Evolutionary conservation across 805 yeast genomes (phyloP).

Genomic region (Yarrowia porcina): DNA sequence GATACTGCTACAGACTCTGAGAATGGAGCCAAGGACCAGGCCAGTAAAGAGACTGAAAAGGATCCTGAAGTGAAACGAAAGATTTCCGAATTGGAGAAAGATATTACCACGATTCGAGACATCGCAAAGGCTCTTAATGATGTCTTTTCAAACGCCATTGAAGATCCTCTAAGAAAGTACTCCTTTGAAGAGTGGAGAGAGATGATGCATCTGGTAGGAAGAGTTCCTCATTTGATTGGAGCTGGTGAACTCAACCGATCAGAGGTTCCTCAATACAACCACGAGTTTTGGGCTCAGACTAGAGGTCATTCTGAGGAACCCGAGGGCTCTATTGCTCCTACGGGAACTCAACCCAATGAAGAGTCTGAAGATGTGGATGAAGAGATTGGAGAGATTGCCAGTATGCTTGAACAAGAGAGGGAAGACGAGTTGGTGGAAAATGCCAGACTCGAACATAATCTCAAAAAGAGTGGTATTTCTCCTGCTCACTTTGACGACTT

Average conservation of each 20-base stretch:
- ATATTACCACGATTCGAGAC: neutral
- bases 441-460: conserved; percentile 2
- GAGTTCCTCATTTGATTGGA: conserved; percentile 46
- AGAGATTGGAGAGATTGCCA: conserved; percentile 14
- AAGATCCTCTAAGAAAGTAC: conserved; percentile 44
- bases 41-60: neutral
- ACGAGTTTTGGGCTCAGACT: conserved; percentile 21
- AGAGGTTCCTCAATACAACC: neutral
- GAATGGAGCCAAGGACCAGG: neutral
- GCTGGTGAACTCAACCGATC: conserved; percentile 51
- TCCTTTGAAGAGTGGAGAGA: conserved; percentile 51
- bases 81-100: conserved; percentile 1
- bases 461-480: neutral
- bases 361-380: neutral
- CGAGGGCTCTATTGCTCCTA: neutral
- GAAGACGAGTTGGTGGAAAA: conserved; percentile 14
- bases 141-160: conserved; percentile 12
- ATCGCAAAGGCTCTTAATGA: conserved; percentile 2
- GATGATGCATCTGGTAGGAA: conserved; percentile 36
- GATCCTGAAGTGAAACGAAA: neutral
- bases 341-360: too few relatives aligned
- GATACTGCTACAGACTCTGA: neutral
- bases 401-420: conserved; percentile 10
- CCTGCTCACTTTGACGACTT: neutral
- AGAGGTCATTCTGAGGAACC: neutral